phyloP scores from a whole-genome alignment of 306 rosid species.

The Erythrophleum fordii region DNA sequence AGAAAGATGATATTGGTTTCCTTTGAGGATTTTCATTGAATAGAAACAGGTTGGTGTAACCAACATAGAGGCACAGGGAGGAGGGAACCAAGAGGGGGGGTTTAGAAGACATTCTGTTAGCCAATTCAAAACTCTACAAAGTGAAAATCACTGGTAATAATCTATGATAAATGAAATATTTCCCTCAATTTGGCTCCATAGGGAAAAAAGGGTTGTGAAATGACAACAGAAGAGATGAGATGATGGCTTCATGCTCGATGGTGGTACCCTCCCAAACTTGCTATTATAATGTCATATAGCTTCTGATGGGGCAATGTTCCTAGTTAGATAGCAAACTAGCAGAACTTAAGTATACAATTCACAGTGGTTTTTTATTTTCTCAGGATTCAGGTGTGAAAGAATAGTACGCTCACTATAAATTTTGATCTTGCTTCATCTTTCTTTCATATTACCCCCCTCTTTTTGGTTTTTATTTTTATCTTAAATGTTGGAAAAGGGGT shows the following conservation, averaged over 20 bases:
- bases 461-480: not conserved
- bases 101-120: not conserved
- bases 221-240: not conserved
- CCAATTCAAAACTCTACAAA: not conserved
- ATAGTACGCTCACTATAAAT: not conserved
- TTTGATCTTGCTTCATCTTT: not conserved
- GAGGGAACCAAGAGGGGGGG: not conserved
- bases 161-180: not conserved
- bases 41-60: constrained; percentile 17
- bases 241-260: not conserved
- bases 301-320: no score
- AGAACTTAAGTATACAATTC: no score
- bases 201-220: not conserved
- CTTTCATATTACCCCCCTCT: not conserved
- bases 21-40: constrained; percentile 13
- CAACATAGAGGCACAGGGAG: not conserved
- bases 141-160: not conserved
- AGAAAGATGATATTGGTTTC: not conserved
- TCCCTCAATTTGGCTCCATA: not conserved
- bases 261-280: no score
- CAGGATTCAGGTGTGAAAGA: no score
- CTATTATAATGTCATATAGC: no score
- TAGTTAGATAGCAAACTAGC: no score
- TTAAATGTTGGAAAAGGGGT: not conserved
- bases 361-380: no score